Conservation (phyloP, 768 basidiomycete species). For the Pholiota microspora region DNA sequence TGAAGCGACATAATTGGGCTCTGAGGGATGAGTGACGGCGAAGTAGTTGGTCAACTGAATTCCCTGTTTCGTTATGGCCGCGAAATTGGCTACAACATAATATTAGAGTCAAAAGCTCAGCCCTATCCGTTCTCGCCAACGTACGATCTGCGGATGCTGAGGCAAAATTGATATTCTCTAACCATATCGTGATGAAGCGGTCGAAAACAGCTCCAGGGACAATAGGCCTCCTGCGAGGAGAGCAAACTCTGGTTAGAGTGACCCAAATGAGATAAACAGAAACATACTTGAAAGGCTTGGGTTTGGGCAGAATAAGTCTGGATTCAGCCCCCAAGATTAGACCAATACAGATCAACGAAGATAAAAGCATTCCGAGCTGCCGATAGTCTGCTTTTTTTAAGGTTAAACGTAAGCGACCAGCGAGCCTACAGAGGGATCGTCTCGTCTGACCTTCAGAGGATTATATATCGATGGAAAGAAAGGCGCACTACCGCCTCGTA, state of each 20-base stretch:
- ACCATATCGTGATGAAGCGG: constrained; percentile 43
- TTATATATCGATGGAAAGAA: background rate
- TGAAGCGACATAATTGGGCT: constrained; percentile 57
- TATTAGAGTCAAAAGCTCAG: background rate
- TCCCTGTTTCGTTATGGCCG: constrained; percentile 45
- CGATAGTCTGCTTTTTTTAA: background rate
- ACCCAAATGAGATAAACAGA: background rate
- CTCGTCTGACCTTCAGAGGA: background rate
- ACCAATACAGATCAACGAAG: background rate
- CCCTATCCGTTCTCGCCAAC: no score
- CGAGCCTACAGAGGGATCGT: background rate
- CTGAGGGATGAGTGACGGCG: constrained; percentile 54
- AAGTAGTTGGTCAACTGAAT: constrained; percentile 46
- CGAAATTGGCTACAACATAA: constrained; percentile 23
- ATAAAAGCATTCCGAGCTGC: background rate
- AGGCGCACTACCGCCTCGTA: background rate
- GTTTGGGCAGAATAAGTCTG: background rate
- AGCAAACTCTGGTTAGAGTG: background rate
- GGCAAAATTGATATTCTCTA: constrained; percentile 60
- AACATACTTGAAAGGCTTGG: background rate
- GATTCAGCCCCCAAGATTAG: background rate
- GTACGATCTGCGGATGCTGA: constrained; percentile 23
- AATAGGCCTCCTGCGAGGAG: background rate
- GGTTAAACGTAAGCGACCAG: background rate
- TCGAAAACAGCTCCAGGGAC: constrained; percentile 28